Conservation (phyloP, 306 rosid genomes). For the Pterocarpus santalinus region DNA sequence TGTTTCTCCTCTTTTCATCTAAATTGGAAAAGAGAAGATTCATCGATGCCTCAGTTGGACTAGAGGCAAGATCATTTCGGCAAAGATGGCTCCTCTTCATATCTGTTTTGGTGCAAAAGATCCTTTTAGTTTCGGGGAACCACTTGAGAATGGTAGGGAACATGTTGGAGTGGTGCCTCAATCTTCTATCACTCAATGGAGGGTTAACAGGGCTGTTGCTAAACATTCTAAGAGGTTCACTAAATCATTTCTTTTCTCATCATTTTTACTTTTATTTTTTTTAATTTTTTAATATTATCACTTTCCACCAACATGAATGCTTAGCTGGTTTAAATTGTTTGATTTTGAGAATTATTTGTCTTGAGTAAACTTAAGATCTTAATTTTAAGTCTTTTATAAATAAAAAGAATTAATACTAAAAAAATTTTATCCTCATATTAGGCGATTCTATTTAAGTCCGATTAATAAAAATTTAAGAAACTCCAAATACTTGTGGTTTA, state of each 20-base stretch:
- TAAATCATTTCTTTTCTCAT: neutral
- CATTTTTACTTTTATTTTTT: neutral
- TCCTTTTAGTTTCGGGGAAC: constrained; percentile 22
- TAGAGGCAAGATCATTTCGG: constrained; percentile 30
- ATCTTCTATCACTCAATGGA: constrained; percentile 65
- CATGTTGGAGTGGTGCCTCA: constrained; percentile 56
- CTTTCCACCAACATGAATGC: too few species aligned
- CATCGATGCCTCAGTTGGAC: constrained; percentile 53
- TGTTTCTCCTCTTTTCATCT: constrained; percentile 54
- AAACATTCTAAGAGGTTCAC: constrained; percentile 59
- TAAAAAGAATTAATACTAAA: too few species aligned
- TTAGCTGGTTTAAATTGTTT: too few species aligned
- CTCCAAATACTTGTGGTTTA: too few species aligned
- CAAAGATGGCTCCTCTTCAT: constrained; percentile 73
- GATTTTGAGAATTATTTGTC: too few species aligned
- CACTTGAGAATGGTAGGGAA: constrained; percentile 52
- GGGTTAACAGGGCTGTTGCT: constrained; percentile 58
- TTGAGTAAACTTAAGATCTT: too few species aligned
- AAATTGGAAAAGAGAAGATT: constrained; percentile 49
- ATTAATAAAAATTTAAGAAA: too few species aligned
- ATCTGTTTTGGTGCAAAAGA: constrained; percentile 60
- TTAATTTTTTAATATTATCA: too few species aligned
- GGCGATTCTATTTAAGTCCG: too few species aligned
- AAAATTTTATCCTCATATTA: too few species aligned
- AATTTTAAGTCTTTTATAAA: too few species aligned